Conservation (phyloP, 805 yeast species). For the Pichia paraexigua region DNA sequence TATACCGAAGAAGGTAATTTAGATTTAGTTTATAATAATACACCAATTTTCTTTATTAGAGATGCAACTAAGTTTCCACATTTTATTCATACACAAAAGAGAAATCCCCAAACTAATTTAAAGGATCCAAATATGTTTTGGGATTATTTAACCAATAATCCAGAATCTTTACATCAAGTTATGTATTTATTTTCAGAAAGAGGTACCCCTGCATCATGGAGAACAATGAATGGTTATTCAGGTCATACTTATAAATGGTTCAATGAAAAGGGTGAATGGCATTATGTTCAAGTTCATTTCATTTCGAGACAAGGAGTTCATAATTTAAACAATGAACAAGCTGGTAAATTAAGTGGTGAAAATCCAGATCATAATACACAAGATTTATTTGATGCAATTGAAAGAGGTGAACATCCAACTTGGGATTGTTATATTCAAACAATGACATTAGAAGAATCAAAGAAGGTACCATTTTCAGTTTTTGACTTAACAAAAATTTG, state of each 20-base stretch:
- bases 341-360: conserved; percentile 57
- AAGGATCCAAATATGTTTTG: conserved; percentile 78
- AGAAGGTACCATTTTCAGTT: conserved; percentile 68
- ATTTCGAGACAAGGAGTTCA: conserved; percentile 48
- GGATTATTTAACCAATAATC: conserved; percentile 72
- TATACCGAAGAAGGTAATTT: conserved; percentile 79
- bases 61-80: conserved; percentile 84
- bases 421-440: conserved; percentile 84
- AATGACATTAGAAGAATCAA: conserved; percentile 78
- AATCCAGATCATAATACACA: conserved; percentile 79
- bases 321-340: conserved; percentile 55
- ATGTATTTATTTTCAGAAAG: conserved; percentile 68
- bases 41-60: conserved; percentile 78
- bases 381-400: conserved; percentile 74
- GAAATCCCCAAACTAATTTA: conserved; percentile 74
- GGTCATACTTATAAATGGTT: conserved; percentile 82
- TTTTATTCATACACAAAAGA: conserved; percentile 83
- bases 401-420: conserved; percentile 67
- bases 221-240: conserved; percentile 79
- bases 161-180: conserved; percentile 69
- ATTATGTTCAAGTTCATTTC: conserved; percentile 72
- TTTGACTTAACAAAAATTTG: conserved; percentile 89
- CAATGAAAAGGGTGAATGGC: conserved; percentile 67
- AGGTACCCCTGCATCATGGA: conserved; percentile 69
- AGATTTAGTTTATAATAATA: conserved; percentile 81